A percentile compares a stretch with the other conserved stretches of the same genome.
Evolutionary conservation across 495 filamentous ascomycete genomes (phyloP).

Genomic region (Friedmanniomyces simplex): DNA sequence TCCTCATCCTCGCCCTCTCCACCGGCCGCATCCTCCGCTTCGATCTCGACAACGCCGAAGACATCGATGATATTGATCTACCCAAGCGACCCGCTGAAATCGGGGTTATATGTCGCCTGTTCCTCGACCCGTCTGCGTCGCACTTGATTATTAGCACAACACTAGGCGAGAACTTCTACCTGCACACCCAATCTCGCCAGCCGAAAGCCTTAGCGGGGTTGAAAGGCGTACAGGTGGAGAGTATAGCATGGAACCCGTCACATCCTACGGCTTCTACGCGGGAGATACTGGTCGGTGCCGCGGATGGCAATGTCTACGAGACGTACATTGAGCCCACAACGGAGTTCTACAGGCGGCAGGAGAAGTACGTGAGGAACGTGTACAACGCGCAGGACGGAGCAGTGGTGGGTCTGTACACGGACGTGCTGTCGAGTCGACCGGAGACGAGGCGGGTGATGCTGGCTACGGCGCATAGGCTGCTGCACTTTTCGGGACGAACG

Average conservation of each 20-base stretch:
- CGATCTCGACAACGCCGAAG: slow-evolving; percentile 82
- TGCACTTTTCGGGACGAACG: slow-evolving; percentile 68
- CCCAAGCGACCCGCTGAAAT: slow-evolving; percentile 86
- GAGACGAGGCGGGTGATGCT: slow-evolving; percentile 69
- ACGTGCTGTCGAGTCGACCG: slow-evolving; percentile 50
- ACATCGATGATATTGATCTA: slow-evolving; percentile 97
- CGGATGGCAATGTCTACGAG: slow-evolving; percentile 91
- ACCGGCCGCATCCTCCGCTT: slow-evolving; percentile 85
- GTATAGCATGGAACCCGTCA: slow-evolving; percentile 92
- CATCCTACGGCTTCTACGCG: slow-evolving; percentile 87
- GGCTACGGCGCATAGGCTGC: slow-evolving; percentile 60
- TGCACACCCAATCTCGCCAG: slow-evolving; percentile 86
- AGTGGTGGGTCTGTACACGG: slow-evolving; percentile 73
- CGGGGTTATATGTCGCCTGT: slow-evolving; percentile 86
- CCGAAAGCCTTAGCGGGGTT: slow-evolving; percentile 72
- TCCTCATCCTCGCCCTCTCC: slow-evolving; percentile 78
- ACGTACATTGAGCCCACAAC: slow-evolving; percentile 87
- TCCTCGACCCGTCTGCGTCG: slow-evolving; percentile 91
- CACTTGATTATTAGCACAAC: slow-evolving; percentile 88
- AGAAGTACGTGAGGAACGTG: slow-evolving; percentile 74
- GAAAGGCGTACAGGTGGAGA: slow-evolving; percentile 77
- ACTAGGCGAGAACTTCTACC: slow-evolving; percentile 91
- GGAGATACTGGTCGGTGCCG: slow-evolving; percentile 86
- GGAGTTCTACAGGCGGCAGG: slow-evolving; percentile 90
- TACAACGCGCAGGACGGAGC: slow-evolving; percentile 68